phyloP scores from a whole-genome alignment of 2,329 filamentous ascomycete genomes.

The Alternaria solani region DNA sequence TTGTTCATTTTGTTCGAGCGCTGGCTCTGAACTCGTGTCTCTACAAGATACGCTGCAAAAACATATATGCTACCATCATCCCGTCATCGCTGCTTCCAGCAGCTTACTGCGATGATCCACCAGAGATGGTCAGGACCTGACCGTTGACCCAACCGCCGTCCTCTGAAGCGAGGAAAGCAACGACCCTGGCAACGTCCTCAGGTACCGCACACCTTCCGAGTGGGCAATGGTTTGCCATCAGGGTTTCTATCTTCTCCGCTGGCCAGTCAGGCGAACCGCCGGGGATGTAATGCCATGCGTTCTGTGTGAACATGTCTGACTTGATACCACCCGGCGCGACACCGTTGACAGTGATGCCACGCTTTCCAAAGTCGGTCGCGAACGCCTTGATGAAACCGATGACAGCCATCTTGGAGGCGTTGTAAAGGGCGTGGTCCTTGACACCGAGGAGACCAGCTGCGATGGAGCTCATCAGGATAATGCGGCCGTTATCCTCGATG shows the following conservation, averaged over 20 bases:
- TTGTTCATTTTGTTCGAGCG: slow-evolving; percentile 11
- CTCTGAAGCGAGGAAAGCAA: slow-evolving; percentile 51
- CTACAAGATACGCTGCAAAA: slow-evolving; percentile 4
- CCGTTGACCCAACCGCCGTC: slow-evolving; percentile 54
- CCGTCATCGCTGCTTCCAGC: neutral
- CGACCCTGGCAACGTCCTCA: slow-evolving; percentile 55
- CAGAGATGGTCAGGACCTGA: slow-evolving; percentile 53
- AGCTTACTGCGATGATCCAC: slow-evolving; percentile 51
- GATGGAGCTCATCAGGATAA: slow-evolving; percentile 79
- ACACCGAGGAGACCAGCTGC: slow-evolving; percentile 72
- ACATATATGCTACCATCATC: neutral
- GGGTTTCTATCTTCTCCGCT: slow-evolving; percentile 58
- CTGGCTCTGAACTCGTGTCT: neutral
- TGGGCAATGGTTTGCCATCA: slow-evolving; percentile 61
- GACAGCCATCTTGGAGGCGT: slow-evolving; percentile 75
- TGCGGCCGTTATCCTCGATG: slow-evolving; percentile 72
- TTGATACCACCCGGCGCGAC: slow-evolving; percentile 77
- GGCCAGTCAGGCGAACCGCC: slow-evolving; percentile 59
- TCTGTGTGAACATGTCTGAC: slow-evolving; percentile 78
- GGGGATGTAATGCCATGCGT: slow-evolving; percentile 63
- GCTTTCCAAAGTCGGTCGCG: slow-evolving; percentile 73
- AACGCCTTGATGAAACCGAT: slow-evolving; percentile 77
- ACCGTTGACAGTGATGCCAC: slow-evolving; percentile 75
- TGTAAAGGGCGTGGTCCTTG: slow-evolving; percentile 75
- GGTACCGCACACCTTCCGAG: slow-evolving; percentile 59